phyloP scores from a whole-genome alignment of 768 basidiomycete species.

The Boletus sensibilis region DNA sequence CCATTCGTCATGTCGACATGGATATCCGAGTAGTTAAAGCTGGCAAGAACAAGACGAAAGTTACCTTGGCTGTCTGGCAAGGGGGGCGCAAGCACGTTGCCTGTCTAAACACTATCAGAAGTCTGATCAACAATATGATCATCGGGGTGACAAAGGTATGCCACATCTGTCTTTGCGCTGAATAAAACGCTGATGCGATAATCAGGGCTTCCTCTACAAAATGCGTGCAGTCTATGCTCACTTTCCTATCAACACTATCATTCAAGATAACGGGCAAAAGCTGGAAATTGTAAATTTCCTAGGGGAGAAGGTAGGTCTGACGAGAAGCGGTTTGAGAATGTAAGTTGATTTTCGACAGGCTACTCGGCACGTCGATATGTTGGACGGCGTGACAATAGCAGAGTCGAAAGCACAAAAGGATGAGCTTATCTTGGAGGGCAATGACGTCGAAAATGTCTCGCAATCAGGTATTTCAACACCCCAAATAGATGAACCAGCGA shows the following conservation, averaged over 20 bases:
- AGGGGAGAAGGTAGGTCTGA: constrained; percentile 75
- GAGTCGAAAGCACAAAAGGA: constrained; percentile 95
- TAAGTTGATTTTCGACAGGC: constrained; percentile 46
- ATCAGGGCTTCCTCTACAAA: constrained; percentile 98
- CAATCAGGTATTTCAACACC: constrained; percentile 69
- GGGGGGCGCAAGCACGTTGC: constrained; percentile 98
- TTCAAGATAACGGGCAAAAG: constrained; percentile 66
- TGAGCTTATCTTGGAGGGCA: constrained; percentile 90
- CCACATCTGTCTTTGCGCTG: not conserved
- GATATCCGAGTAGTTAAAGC: constrained; percentile 79
- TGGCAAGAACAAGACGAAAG: constrained; percentile 66
- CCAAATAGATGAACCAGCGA: not conserved
- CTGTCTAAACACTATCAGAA: constrained; percentile 94
- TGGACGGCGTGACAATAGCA: constrained; percentile 76
- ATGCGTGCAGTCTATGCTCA: constrained; percentile 99
- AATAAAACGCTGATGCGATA: constrained; percentile 2
- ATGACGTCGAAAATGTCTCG: constrained; percentile 95
- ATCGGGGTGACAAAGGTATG: constrained; percentile 91
- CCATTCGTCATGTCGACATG: constrained; percentile 91
- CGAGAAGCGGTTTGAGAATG: not conserved
- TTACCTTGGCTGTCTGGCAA: constrained; percentile 96
- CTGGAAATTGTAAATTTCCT: constrained; percentile 95
- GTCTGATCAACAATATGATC: constrained; percentile 96
- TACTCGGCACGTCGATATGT: constrained; percentile 90
- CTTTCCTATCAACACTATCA: constrained; percentile 99